phyloP scores from a whole-genome alignment of 768 basidiomycete species.

The Kwoniella dendrophila region DNA sequence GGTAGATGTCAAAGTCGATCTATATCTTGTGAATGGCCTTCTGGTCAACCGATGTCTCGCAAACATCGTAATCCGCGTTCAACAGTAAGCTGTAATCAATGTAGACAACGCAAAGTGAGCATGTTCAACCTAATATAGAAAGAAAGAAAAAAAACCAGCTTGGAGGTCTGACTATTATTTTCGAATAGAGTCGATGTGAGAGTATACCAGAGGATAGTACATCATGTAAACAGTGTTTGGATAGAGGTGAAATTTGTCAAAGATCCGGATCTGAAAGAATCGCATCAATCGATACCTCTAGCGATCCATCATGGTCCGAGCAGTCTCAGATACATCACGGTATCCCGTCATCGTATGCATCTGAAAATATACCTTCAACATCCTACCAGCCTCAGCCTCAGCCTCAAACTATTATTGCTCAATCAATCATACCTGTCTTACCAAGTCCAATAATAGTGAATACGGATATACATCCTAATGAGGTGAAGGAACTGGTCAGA shows the following conservation, averaged over 20 bases:
- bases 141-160: too few relatives aligned
- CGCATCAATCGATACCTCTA: too few relatives aligned
- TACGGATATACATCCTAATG: background rate
- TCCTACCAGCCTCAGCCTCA: too few relatives aligned
- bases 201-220: background rate
- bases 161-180: background rate
- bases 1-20: slow-evolving; percentile 10
- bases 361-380: too few relatives aligned
- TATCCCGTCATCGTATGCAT: too few relatives aligned
- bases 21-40: slow-evolving; percentile 3
- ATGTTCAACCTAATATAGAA: background rate
- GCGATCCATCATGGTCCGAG: too few relatives aligned
- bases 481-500: slow-evolving; percentile 8
- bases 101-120: slow-evolving; percentile 14
- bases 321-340: too few relatives aligned
- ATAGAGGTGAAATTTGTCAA: background rate
- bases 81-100: slow-evolving; percentile 4
- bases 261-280: background rate
- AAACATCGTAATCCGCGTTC: slow-evolving; percentile 14
- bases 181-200: slow-evolving; percentile 3
- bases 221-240: background rate
- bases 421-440: too few relatives aligned
- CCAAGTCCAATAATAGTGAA: background rate
- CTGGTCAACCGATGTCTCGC: background rate
- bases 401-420: too few relatives aligned